Percentiles rank a stretch among this genome's conserved stretches.
phyloP scores from a whole-genome alignment of 306 rosid species.

The Gastrolobium bilobum region DNA sequence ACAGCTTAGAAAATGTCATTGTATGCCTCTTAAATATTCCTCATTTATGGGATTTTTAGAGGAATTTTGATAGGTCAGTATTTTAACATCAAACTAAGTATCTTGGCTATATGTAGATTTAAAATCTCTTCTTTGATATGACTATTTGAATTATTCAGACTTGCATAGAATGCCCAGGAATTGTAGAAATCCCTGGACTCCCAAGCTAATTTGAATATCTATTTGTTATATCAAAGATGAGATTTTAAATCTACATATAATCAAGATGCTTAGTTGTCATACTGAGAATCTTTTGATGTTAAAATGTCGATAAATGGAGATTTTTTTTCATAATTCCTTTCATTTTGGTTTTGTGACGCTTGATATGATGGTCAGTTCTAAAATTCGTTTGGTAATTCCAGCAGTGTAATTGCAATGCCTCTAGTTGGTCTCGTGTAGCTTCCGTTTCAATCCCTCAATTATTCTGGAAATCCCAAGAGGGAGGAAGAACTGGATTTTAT shows the following conservation, averaged over 20 bases:
- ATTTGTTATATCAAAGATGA: not conserved
- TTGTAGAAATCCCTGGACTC: not conserved
- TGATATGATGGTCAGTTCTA: not conserved
- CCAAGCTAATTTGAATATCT: slow-evolving; percentile 15
- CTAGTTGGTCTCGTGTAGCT: slow-evolving; percentile 9
- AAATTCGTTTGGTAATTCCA: slow-evolving; percentile 15
- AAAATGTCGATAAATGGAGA: not conserved
- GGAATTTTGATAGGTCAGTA: not conserved
- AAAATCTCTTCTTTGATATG: not conserved
- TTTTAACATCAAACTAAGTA: not conserved
- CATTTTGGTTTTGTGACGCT: not conserved
- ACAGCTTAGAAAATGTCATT: not conserved
- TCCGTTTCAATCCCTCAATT: not conserved
- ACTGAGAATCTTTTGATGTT: not conserved
- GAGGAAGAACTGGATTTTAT: not conserved
- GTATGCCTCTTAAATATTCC: not conserved
- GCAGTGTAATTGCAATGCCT: slow-evolving; percentile 1
- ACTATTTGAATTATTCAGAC: not conserved
- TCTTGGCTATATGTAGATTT: not conserved
- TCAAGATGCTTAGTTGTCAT: not conserved
- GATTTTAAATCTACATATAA: no score
- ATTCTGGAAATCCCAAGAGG: not conserved
- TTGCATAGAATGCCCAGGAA: not conserved
- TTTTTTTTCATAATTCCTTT: not conserved
- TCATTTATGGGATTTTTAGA: not conserved